Base-by-base conservation (phyloP, 176 grass and related monocot species). In the Carex myosuroides region DNA sequence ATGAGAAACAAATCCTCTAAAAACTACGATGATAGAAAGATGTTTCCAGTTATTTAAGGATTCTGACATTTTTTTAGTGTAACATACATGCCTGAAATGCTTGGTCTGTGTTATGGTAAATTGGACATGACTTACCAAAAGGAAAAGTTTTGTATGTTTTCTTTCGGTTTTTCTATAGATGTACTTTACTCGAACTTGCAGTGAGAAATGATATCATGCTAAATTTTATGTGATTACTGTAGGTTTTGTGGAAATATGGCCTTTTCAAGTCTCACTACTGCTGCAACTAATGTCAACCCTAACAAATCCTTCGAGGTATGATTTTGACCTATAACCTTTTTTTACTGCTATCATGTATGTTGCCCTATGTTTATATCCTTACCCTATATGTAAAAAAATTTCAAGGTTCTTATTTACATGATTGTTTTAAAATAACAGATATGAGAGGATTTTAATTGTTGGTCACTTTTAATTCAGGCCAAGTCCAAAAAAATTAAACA, bases 301-400 rank as follows among this genome's bases (percentile, higher is more conserved):
- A 83, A 83, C 80, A 83, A 83, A 50, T 83, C 80, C 37, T 64
- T 50, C 4, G 80, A 83, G 80, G 80, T 82, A 30, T 29, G 8
- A 1, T 63, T 63, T 64, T 52, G 6, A 42, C 8, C 24, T 21
- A 64, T 18, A 22, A 7, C 35, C 5, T 64, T 81, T 61, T 61
- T 61, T 63, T 0, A 46, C n/a, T 21, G 7, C 50, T 48, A 14
- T 46, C 13, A n/a, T 5, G 29, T 29, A 20, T 72, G 17, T 72
- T 42, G 42, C 35, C 16, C 13, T 18, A 8, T n/a, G 32, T 72
- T 81, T 63, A 22, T 21, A 35, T 8, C 2, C 48, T 58, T 79
- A 37, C 30, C 4, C 6, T 33, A 0, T 10, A 8, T 37, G 14
- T 35, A n/a, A 18, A 22, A 1, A 1, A 14, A 55, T 59, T 35